Conservation (phyloP, 2,329 filamentous ascomycete species). For the Fonsecaea nubica region DNA sequence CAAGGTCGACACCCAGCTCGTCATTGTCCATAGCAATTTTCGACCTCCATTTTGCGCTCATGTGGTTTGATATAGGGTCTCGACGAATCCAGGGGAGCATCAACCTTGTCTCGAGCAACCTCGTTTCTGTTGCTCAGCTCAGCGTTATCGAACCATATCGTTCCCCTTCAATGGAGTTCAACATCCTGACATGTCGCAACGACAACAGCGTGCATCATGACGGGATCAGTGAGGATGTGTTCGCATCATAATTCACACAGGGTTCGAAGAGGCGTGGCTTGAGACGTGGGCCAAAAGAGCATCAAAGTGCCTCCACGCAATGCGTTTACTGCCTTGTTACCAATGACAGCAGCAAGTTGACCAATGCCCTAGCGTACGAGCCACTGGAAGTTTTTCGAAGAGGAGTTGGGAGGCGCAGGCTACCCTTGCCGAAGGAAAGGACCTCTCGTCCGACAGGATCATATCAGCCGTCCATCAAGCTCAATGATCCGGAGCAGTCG, state of each 20-base stretch:
- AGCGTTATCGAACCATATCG: not conserved
- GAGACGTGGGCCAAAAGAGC: not conserved
- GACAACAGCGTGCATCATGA: constrained; percentile 18
- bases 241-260: constrained; percentile 6
- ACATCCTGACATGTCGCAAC: constrained; percentile 10
- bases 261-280: not conserved
- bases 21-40: not conserved
- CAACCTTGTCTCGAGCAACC: constrained; percentile 2
- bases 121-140: not conserved
- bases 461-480: not conserved
- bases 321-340: not conserved
- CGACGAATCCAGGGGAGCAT: not conserved
- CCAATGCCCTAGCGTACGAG: not conserved
- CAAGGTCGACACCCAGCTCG: not conserved
- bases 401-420: not conserved
- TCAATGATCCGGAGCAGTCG: not conserved
- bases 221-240: constrained; percentile 7
- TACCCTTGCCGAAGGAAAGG: constrained; percentile 11
- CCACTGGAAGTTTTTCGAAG: not conserved
- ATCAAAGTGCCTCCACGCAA: constrained; percentile 10
- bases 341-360: not conserved
- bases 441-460: constrained; percentile 17
- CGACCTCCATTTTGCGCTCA: not conserved
- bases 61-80: not conserved
- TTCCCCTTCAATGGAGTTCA: constrained; percentile 5